Evolutionary conservation across 2,329 filamentous ascomycete genomes (phyloP).

Genomic region (Colletotrichum kahawae): DNA sequence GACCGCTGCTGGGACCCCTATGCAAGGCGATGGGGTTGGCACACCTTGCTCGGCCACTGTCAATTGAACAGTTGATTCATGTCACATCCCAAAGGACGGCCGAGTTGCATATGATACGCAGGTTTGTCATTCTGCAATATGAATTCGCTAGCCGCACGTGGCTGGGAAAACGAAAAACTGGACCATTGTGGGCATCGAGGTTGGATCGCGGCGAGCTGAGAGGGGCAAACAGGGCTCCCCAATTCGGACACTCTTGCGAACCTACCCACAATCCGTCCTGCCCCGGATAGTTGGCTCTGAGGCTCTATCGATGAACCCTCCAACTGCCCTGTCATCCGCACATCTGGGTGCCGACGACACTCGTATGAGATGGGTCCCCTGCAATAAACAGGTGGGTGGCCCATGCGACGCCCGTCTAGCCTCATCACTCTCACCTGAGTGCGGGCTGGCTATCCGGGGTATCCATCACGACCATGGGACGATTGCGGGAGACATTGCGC

Average conservation of each 20-base stretch:
- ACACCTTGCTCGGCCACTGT: neutral
- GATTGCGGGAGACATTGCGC: neutral
- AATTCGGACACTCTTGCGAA: slow-evolving; percentile 18
- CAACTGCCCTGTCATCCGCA: slow-evolving; percentile 7
- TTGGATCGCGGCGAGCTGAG: neutral
- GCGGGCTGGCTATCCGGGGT: neutral
- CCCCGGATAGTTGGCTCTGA: neutral
- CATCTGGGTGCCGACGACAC: neutral
- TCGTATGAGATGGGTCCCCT: slow-evolving; percentile 2
- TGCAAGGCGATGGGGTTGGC: neutral
- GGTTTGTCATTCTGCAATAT: neutral
- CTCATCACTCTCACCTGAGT: neutral
- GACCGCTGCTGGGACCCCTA: neutral
- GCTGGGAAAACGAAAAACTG: neutral
- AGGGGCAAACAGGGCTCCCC: slow-evolving; percentile 1
- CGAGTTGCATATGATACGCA: neutral
- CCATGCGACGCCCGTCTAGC: neutral
- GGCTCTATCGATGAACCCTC: slow-evolving; percentile 4
- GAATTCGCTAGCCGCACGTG: neutral
- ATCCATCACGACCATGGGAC: slow-evolving; percentile 12
- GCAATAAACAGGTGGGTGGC: slow-evolving; percentile 1
- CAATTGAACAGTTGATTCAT: neutral
- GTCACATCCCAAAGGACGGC: neutral
- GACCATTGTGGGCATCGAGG: neutral
- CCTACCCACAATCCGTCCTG: slow-evolving; percentile 1